These are phyloP conservation scores for Xylaria nigripes DNA, from an alignment of 495 filamentous ascomycete genomes.

Conservation along the genomic window DNA sequence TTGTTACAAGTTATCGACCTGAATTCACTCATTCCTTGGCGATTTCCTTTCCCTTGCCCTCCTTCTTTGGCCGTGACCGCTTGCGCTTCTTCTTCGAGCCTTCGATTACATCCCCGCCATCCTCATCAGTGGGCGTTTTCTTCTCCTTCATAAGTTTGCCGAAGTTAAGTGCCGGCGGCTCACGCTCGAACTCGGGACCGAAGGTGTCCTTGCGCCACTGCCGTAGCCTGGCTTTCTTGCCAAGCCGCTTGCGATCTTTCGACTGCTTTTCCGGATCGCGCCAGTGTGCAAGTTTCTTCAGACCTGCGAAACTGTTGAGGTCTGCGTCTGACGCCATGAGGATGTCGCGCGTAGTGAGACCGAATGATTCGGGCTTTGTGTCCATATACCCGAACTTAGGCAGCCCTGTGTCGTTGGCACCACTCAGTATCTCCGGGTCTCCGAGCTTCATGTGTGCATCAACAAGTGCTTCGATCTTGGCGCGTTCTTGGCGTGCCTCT, in stretches of 20 bases:
- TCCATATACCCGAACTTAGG: constrained; percentile 79
- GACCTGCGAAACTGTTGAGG: constrained; percentile 81
- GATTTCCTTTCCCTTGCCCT: constrained; percentile 17
- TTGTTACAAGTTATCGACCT: not conserved
- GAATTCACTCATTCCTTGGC: constrained; percentile 9
- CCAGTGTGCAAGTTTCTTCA: constrained; percentile 91
- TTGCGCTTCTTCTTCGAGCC: constrained; percentile 41
- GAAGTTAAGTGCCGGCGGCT: constrained; percentile 41
- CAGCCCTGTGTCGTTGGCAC: constrained; percentile 14
- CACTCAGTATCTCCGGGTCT: constrained; percentile 47
- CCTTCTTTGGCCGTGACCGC: constrained; percentile 34
- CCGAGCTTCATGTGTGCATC: constrained; percentile 72
- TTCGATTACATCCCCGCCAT: constrained; percentile 25
- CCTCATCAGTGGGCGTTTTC: not conserved
- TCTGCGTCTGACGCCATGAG: constrained; percentile 80
- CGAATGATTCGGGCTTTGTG: constrained; percentile 82
- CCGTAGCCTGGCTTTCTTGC: constrained; percentile 82
- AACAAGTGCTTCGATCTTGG: constrained; percentile 78
- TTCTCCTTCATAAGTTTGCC: constrained; percentile 22
- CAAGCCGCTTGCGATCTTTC: constrained; percentile 75
- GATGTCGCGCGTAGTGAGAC: constrained; percentile 82
- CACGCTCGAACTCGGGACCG: constrained; percentile 52
- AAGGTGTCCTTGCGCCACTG: constrained; percentile 93
- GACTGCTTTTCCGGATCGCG: constrained; percentile 79
- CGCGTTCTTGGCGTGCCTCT: constrained; percentile 64